Evolutionary conservation across 23 red algal genomes (phyloP).

Genomic region (Agarophyton chilense): DNA sequence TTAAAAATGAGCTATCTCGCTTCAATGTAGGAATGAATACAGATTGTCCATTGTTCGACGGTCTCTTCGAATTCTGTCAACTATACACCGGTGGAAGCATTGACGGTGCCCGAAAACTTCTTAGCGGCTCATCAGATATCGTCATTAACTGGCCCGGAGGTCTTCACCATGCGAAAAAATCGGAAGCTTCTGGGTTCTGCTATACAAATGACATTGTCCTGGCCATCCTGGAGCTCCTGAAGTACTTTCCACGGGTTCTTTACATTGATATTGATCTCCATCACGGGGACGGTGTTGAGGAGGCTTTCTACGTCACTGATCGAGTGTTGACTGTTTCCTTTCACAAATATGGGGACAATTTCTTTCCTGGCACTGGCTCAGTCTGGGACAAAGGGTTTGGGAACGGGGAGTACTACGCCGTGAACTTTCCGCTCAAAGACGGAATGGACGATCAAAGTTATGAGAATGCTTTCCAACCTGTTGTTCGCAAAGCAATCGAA

Average conservation of each 20-base stretch:
- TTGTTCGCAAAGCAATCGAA: constrained; percentile 61
- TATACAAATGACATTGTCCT: constrained; percentile 78
- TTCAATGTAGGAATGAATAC: constrained; percentile 8
- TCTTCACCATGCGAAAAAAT: constrained; percentile 69
- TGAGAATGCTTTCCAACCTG: constrained; percentile 30
- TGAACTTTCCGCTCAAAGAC: constrained; percentile 70
- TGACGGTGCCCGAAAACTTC: constrained; percentile 69
- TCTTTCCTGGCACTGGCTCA: constrained; percentile 67
- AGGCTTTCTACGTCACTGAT: constrained; percentile 74
- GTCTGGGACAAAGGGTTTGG: constrained; percentile 56
- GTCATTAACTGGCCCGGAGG: constrained; percentile 82
- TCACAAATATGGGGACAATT: constrained; percentile 73
- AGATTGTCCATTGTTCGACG: constrained; percentile 71
- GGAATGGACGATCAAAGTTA: constrained; percentile 71
- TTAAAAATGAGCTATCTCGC: constrained; percentile 19
- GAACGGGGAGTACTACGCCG: constrained; percentile 55
- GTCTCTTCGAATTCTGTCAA: constrained; percentile 77
- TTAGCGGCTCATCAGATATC: constrained; percentile 48
- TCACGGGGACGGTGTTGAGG: constrained; percentile 78
- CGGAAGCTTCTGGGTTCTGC: constrained; percentile 65
- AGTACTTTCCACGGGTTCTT: constrained; percentile 54
- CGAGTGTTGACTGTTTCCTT: constrained; percentile 74
- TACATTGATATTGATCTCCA: constrained; percentile 81
- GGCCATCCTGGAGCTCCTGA: constrained; percentile 62
- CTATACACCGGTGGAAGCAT: constrained; percentile 57